A percentile compares a stretch with the other conserved stretches of the same genome.
Evolutionary conservation across 2,329 filamentous ascomycete genomes (phyloP).

Genomic region (Verticillium longisporum): DNA sequence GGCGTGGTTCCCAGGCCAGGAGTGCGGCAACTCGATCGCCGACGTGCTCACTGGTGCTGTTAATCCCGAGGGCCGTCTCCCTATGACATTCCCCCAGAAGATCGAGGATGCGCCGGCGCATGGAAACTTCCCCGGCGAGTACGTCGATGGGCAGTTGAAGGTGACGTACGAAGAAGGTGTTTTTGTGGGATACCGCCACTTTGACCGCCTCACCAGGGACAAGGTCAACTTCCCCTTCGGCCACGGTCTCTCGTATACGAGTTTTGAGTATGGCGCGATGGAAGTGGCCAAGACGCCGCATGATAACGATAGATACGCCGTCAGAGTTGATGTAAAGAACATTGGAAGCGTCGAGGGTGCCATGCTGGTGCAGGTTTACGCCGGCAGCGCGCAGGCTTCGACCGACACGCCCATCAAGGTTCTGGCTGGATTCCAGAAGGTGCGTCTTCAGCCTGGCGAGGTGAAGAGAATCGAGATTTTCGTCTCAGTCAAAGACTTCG

Average conservation of each 20-base stretch:
- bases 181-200: conserved; percentile 63
- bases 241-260: conserved; percentile 59
- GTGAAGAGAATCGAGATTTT: conserved; percentile 8
- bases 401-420: conserved; percentile 16
- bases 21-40: conserved; percentile 61
- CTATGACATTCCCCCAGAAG: conserved; percentile 53
- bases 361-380: conserved; percentile 51
- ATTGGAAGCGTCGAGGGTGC: conserved; percentile 44
- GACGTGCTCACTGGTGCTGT: conserved; percentile 59
- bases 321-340: conserved; percentile 50
- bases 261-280: conserved; percentile 46
- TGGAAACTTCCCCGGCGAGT: conserved; percentile 51
- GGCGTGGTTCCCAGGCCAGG: conserved; percentile 65
- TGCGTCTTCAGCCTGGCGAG: conserved; percentile 15
- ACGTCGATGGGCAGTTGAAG: conserved; percentile 36
- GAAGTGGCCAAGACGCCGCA: conserved; percentile 25
- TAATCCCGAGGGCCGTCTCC: conserved; percentile 59
- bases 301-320: conserved; percentile 30
- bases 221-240: conserved; percentile 60
- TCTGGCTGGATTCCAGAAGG: conserved; percentile 23
- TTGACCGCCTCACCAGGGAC: conserved; percentile 52
- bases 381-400: conserved; percentile 11
- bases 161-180: conserved; percentile 64
- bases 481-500: conserved; percentile 16
- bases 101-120: conserved; percentile 59